Percentiles rank a stretch among this genome's conserved stretches.
These are phyloP conservation scores for Candida easanensis DNA, from an alignment of 805 yeast genomes.

Conservation along the genomic window DNA sequence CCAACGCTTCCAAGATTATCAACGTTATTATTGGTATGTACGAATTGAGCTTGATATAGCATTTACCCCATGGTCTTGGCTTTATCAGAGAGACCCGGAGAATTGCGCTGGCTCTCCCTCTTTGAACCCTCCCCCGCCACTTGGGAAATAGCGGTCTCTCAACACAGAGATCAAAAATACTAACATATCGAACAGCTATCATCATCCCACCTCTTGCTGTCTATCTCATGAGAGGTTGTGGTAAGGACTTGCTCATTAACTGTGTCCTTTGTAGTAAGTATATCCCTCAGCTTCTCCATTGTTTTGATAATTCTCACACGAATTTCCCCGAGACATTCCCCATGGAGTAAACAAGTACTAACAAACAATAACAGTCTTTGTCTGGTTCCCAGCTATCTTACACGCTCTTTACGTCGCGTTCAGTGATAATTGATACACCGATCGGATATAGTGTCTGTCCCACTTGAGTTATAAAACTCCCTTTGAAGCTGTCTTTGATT, in stretches of 20 bases:
- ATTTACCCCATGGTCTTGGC: not conserved
- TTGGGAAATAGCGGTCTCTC: not conserved
- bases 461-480: no score
- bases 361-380: slow-evolving; percentile 34
- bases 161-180: not conserved
- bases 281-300: not conserved
- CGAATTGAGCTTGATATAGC: not conserved
- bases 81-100: not conserved
- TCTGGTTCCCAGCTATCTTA: slow-evolving; percentile 78
- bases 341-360: no score
- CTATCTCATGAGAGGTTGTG: slow-evolving; percentile 63
- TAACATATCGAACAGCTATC: slow-evolving; percentile 38
- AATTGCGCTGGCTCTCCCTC: not conserved
- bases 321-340: no score
- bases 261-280: slow-evolving; percentile 49
- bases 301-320: not conserved
- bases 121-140: not conserved
- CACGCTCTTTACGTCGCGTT: slow-evolving; percentile 67
- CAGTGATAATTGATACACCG: slow-evolving; percentile 4
- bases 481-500: no score
- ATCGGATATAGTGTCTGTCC: no score
- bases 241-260: slow-evolving; percentile 63
- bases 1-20: slow-evolving; percentile 32
- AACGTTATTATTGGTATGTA: slow-evolving; percentile 36
- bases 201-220: slow-evolving; percentile 78